Conservation (phyloP, 192 early-diverging fungal species). For the Linnemannia exigua region DNA sequence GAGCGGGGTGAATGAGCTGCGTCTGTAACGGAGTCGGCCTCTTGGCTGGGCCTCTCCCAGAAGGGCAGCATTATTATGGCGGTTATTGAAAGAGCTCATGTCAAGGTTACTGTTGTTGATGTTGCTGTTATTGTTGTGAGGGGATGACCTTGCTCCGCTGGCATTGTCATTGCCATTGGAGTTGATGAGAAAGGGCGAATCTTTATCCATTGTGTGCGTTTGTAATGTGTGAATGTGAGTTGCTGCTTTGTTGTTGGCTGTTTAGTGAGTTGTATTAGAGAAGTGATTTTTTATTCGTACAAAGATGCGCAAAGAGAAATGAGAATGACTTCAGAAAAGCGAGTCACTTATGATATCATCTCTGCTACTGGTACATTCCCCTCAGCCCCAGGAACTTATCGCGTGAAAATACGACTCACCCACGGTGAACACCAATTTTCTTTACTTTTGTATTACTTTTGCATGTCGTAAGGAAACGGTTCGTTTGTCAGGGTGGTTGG, state of each 20-base stretch:
- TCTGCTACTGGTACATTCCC: no score
- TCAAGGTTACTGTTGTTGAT: background rate
- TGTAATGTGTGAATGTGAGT: background rate
- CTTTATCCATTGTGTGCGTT: conserved; percentile 7
- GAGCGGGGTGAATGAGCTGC: conserved; percentile 40
- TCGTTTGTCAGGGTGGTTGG: no score
- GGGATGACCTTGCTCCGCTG: background rate
- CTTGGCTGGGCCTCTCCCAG: conserved; percentile 10
- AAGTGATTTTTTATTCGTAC: background rate
- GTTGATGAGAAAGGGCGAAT: conserved; percentile 21
- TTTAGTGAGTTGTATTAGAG: background rate
- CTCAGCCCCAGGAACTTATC: no score
- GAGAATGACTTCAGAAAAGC: background rate
- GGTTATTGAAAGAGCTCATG: conserved; percentile 14
- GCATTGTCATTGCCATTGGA: conserved; percentile 6
- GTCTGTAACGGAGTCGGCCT: conserved; percentile 23
- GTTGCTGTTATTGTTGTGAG: background rate
- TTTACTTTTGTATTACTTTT: no score
- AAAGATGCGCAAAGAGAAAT: background rate
- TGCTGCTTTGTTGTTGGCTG: background rate
- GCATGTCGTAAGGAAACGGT: no score
- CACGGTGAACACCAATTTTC: no score
- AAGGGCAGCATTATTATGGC: conserved; percentile 11
- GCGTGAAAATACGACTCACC: no score
- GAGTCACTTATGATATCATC: no score